Base-by-base conservation (phyloP, 192 early-diverging fungal genomes). In the Glomus cerebriforme region DNA sequence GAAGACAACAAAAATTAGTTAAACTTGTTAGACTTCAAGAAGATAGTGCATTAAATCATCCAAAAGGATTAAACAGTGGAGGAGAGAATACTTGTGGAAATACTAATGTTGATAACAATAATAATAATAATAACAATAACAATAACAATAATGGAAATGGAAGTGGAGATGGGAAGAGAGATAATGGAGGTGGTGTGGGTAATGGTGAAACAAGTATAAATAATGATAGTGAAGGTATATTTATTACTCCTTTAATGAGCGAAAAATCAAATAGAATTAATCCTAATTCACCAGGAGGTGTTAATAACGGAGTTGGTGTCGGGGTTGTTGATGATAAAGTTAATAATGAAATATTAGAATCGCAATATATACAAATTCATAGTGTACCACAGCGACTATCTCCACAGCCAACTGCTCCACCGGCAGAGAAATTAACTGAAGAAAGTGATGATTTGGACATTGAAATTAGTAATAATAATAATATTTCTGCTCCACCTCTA, bases 1-100 rank as follows among this genome's bases (percentile, higher is more conserved):
- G 62, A 6, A 24, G 31, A 17, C 62, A 63, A 32, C 75, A 77
- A 77, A 77, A 66, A 65, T 35, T 47, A 49, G 26, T 75, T 12
- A 62, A 3, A 13, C 15, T 15, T n/a, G 73, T 60, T 31, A 27
- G 27, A 24, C 26, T 13, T n/a, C 2, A 12, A 0, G 29, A 12
- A 60, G 49, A 75, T 58, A 31, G 54, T 73, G 72, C 1, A 27
- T 27, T n/a, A 17, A 71, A 17, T 45, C 1, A 2, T 71, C 4
- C 15, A 4, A 71, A 39, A 2, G 2, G n/a, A 27, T 37, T 24
- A 39, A 31, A 31, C 9, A 10, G 1, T 27, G 22, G n/a, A 6
- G 43, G 43, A 15, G 24, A 31, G 9, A 69, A 69, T 26, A 69
- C 39, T 26, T 37, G 7, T 26, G 37, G 17, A n/a, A 27, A 72